Base-by-base conservation (phyloP, 306 rosid species). In the Erythrophleum fordii region DNA sequence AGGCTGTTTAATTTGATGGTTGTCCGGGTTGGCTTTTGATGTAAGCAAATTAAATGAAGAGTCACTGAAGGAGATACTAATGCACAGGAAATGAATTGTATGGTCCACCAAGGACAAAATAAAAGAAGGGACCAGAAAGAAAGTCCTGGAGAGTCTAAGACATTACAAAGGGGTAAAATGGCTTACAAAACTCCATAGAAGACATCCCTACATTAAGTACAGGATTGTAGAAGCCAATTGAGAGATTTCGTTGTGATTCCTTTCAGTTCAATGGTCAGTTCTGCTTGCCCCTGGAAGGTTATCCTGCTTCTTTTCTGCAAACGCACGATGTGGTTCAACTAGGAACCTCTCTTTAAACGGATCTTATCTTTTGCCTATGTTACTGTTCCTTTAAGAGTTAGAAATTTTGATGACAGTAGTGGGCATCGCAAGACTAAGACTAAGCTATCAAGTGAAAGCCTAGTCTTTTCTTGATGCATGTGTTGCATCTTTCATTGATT, bases 381-480 rank as follows among this genome's bases (percentile, higher is more conserved):
- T 25, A 18, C 41, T 69, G 73, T 39, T 68, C 20, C 56, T 66
- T 61, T 49, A 46, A 60, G 42, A 77, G 55, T 77, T 49, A 56
- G 60, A 67, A 65, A 53, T 49, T 52, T 44, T 64, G 56, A 65
- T 73, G 55, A 22, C 29, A 8, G 51, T 66, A 11, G 25, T 60
- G 9, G 42, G 52, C 62, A 26, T 79, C 48, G 37, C 77, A 26
- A 62, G 52, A 46, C 56, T 20, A 26, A 73, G 39, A 73, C 31
- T 45, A n/a, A 58, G 22, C 68, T 65, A 55, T 61, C 23, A 22
- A 28, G 29, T 76, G 77, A 53, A 86, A 76, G 74, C 41, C 26
- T 17, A 25, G 61, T 72, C 72, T 52, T 80, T 13, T 69, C 69
- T 23, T 39, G 25, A 39, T n/a, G 8, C 37, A 3, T 14, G 9